These are phyloP conservation scores for Trichoderma arundinaceum DNA, from an alignment of 2,329 filamentous ascomycete genomes.

Conservation along the genomic window DNA sequence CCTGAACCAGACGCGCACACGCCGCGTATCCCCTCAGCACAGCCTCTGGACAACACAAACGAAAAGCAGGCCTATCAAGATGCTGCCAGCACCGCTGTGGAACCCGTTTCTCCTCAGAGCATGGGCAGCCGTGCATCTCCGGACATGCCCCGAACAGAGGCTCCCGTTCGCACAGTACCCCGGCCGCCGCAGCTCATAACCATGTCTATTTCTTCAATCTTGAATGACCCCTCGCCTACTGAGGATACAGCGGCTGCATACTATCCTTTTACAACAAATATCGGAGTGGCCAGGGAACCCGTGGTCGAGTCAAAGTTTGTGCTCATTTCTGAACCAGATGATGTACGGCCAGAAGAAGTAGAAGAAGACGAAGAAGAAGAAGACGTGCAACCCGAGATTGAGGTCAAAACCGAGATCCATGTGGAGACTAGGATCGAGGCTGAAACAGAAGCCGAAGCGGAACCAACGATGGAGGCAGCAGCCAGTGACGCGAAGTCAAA, in stretches of 20 bases:
- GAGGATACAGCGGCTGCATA: slow-evolving; percentile 12
- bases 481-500: slow-evolving; percentile 34
- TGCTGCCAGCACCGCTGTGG: slow-evolving; percentile 26
- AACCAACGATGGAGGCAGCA: slow-evolving; percentile 30
- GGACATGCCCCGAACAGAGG: slow-evolving; percentile 26
- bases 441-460: slow-evolving; percentile 31
- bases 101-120: slow-evolving; percentile 44
- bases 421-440: neutral
- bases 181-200: slow-evolving; percentile 33
- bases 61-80: slow-evolving; percentile 28
- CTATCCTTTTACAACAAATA: slow-evolving; percentile 38
- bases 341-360: slow-evolving; percentile 22
- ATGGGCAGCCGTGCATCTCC: slow-evolving; percentile 39
- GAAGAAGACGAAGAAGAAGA: neutral
- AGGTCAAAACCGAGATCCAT: slow-evolving; percentile 7
- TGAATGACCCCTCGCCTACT: slow-evolving; percentile 40
- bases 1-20: slow-evolving; percentile 47
- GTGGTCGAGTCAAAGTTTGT: slow-evolving; percentile 14
- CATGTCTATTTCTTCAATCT: slow-evolving; percentile 45
- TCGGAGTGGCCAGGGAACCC: slow-evolving; percentile 37
- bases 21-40: slow-evolving; percentile 29
- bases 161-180: neutral
- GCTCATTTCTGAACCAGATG: slow-evolving; percentile 2
- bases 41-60: slow-evolving; percentile 29
- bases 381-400: neutral